A percentile compares a stretch with the other conserved stretches of the same genome.
Conservation (phyloP, 2,329 filamentous ascomycete genomes). For the Myriangium duriaei region DNA sequence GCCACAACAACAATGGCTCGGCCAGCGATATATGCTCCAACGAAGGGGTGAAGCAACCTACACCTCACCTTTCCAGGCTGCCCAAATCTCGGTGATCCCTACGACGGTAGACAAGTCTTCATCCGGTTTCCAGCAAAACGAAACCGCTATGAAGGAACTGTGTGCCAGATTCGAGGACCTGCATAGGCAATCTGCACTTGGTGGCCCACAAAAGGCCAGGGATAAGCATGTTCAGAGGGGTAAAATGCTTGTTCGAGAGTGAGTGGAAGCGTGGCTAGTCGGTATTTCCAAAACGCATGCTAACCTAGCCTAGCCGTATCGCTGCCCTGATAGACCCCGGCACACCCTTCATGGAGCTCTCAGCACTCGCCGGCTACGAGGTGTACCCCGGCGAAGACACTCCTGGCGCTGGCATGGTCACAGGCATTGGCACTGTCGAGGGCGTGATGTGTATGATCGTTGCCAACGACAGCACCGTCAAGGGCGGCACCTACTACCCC, state of each 20-base stretch:
- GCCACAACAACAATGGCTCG: not conserved
- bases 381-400: constrained; percentile 81
- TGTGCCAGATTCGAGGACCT: constrained; percentile 56
- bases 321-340: constrained; percentile 79
- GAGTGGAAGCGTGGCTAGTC: constrained; percentile 10
- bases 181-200: constrained; percentile 47
- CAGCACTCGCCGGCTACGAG: constrained; percentile 74
- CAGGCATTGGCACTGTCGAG: constrained; percentile 79
- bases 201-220: constrained; percentile 68
- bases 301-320: constrained; percentile 56
- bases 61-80: constrained; percentile 67
- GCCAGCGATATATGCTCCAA: constrained; percentile 1
- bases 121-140: constrained; percentile 70
- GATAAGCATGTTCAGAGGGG: constrained; percentile 78
- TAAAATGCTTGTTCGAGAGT: constrained; percentile 88
- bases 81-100: constrained; percentile 68
- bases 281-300: not conserved
- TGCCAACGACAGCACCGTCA: constrained; percentile 93
- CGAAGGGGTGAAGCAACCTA: constrained; percentile 47
- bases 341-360: constrained; percentile 85
- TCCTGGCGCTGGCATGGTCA: constrained; percentile 81
- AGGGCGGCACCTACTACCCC: constrained; percentile 92
- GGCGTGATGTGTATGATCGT: constrained; percentile 88
- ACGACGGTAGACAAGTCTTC: constrained; percentile 66
- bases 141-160: constrained; percentile 60